Evolutionary conservation across 2,329 filamentous ascomycete species (phyloP), one percentile per base, ranked within the genome.

Genomic region (Aureobasidium sp.): DNA sequence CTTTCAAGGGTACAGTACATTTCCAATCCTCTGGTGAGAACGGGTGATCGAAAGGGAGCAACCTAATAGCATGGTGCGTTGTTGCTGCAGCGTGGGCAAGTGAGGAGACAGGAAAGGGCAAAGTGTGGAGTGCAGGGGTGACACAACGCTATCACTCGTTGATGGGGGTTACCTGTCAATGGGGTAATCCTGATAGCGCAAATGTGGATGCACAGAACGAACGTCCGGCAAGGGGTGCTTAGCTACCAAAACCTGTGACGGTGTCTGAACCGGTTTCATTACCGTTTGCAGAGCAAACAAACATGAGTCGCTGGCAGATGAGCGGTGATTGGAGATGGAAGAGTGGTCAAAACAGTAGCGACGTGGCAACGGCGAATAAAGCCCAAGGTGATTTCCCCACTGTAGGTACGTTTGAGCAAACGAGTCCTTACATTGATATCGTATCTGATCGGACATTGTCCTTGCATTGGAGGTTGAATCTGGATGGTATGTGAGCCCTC

Each of bases 201-300:
- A 46, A 57, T 45, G 40, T 55, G 51, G 51, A 55, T 37, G 40
- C 35, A 45, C 38, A 57, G 29, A 19, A 46, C 13, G 19, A 45
- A 45, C 43, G 25, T 37, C 53, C 53, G 53, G 53, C 40, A 57
- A 57, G 53, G 53, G 53, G 37, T 57, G 27, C 38, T 43, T 31
- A 13, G 27, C 27, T 33, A 13, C 25, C 25, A 19, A 35, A 35
- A 57, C 19, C 31, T 50, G 40, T 37, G 43, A 46, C 40, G 21
- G 53, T 33, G 25, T 46, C 15, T 23, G 15, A 46, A 57, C 53
- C 53, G 53, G 53, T 46, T 57, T 57, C 53, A 57, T 57, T 57
- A 57, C 40, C 33, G 53, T 46, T 46, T 27, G 40, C 29, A 21
- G 53, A 29, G 53, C 53, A 40, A 57, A 57, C 53, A 46, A 55